These are phyloP conservation scores for Aspergillus pseudoglaucus DNA, from an alignment of 2,329 filamentous ascomycete genomes.

Conservation along the genomic window DNA sequence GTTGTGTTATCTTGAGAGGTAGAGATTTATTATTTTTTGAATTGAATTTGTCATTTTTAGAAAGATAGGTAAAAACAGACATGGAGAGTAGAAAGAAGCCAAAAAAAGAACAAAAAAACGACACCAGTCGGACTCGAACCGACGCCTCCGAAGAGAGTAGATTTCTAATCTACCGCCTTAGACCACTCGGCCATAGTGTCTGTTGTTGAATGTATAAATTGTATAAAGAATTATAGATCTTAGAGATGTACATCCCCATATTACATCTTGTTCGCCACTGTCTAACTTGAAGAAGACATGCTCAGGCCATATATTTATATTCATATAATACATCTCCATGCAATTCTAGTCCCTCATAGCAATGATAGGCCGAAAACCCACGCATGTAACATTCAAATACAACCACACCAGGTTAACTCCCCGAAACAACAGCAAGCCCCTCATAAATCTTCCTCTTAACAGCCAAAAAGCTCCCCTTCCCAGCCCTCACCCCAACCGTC, in stretches of 20 bases:
- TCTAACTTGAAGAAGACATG: background rate
- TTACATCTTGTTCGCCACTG: background rate
- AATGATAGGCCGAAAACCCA: conserved; percentile 46
- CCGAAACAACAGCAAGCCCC: conserved; percentile 82
- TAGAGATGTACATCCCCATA: no score
- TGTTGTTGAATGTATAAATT: no score
- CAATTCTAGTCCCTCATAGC: background rate
- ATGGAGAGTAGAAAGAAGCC: no score
- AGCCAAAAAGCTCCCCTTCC: conserved; percentile 71
- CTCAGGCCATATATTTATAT: background rate
- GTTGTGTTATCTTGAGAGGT: no score
- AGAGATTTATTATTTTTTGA: no score
- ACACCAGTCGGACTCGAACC: conserved; percentile 1
- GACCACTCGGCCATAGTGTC: conserved; percentile 1
- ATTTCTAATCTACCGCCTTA: conserved; percentile 1
- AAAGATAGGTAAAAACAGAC: background rate
- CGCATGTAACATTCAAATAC: background rate
- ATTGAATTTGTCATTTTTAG: no score
- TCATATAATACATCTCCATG: background rate
- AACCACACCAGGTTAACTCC: conserved; percentile 42
- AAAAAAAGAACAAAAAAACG: background rate
- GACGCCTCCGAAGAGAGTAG: conserved; percentile 1
- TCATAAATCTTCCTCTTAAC: conserved; percentile 91
- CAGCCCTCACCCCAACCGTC: conserved; percentile 46
- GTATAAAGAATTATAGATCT: no score